A percentile compares a stretch with the other conserved stretches of the same genome.
phyloP scores from a whole-genome alignment of 2,329 filamentous ascomycete genomes.

The Cryphonectria radicalis region DNA sequence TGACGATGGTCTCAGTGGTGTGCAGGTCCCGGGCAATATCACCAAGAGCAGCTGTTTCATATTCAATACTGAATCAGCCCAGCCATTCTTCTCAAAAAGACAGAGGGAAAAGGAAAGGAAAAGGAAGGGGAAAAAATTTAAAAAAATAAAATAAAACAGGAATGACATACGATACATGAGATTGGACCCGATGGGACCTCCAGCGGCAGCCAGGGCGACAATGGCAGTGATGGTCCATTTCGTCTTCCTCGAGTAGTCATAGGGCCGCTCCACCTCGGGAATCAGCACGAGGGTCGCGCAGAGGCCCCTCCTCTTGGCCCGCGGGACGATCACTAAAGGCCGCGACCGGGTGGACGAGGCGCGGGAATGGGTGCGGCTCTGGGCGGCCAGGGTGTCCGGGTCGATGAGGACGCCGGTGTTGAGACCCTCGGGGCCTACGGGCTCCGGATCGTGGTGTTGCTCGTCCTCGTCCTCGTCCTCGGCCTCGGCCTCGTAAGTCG shows the following conservation, averaged over 20 bases:
- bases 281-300: conserved; percentile 72
- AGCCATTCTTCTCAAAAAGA: too few species aligned
- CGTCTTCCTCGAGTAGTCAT: conserved; percentile 70
- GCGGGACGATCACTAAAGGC: conserved; percentile 47
- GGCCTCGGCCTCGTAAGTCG: conserved; percentile 28
- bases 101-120: not conserved
- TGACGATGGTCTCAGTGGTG: conserved; percentile 68
- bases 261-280: conserved; percentile 78
- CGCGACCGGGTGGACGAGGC: conserved; percentile 46
- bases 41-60: conserved; percentile 64
- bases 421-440: conserved; percentile 24
- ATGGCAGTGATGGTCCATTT: conserved; percentile 88
- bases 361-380: conserved; percentile 35
- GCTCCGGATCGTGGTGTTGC: conserved; percentile 25
- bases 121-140: too few species aligned
- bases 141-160: too few species aligned
- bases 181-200: conserved; percentile 80
- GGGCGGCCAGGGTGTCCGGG: conserved; percentile 14
- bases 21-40: conserved; percentile 66
- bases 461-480: conserved; percentile 16
- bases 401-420: conserved; percentile 21
- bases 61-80: not conserved
- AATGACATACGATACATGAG: conserved; percentile 75
- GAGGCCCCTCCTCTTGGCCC: conserved; percentile 67
- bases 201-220: conserved; percentile 75